Evolutionary conservation across 164 flowering plant species (phyloP), one percentile per base, ranked within the genome.

Genomic region (Tetracentron sinense): DNA sequence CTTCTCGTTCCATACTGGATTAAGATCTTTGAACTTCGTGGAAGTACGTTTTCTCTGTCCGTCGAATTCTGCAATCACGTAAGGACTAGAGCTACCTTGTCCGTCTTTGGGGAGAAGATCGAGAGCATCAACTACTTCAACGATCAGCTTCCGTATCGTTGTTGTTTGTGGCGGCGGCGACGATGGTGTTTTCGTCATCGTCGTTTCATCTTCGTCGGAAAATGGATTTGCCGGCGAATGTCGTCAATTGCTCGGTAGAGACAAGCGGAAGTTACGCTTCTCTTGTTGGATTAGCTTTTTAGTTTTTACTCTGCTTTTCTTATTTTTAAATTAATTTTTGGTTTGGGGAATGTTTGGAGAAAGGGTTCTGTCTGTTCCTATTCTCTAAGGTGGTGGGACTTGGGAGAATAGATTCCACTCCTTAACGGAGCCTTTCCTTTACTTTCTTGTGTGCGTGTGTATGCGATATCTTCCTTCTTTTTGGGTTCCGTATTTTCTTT

Each of bases 51-150:
- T 79, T 48, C 78, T 71, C 72, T 94, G 94, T 7, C 93, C 95
- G 51, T 89, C 96, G 68, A 89, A 94, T 30, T 92, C 96, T 0
- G 65, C 90, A 2, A 89, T 70, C 21, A 88, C 96, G 61, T 86
- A 94, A 0, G 97, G 81, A 70, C 96, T 89, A 2, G 97, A 89
- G 81, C 94, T 91, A 1, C 99, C 99, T 68, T 85, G 89, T 1
- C 99, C 97, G 62, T 94, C 99, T 59, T 94, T 94, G 6, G 99
- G 99, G 38, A 91, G 82, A 8, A 94, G 82, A 60, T 89, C 83
- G 7, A 91, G 80, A 0, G 92, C 96, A 14, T 89, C 92, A 17
- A 79, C 62, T 0, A 94, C 86, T 48, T 94, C 99, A 0, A 94
- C 93, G 4, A 81, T 46, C 3, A 94, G 83, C 66, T 79, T 91